Conservation (phyloP, 1,284 basidiomycete species). For the Flammula alnicola region DNA sequence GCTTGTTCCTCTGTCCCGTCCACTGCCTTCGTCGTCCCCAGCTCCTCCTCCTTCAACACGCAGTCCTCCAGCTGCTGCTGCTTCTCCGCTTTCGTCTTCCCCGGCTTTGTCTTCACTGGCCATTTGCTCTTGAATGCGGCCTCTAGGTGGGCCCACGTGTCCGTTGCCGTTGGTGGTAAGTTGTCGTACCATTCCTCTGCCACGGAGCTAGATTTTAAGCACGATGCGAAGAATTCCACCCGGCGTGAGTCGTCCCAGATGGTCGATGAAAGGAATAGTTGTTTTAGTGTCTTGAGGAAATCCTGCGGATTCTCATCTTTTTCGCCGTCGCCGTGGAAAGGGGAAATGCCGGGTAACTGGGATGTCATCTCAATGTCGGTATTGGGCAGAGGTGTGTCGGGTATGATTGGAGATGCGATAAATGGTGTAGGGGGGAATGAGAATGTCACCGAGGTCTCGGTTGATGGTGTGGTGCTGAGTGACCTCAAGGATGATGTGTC, state of each 20-base stretch:
- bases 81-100: conserved; percentile 20
- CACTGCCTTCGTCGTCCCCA: conserved; percentile 13
- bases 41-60: conserved; percentile 11
- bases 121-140: conserved; percentile 17
- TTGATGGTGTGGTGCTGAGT: too few relatives aligned
- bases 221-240: conserved; percentile 14
- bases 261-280: conserved; percentile 2
- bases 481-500: too few relatives aligned
- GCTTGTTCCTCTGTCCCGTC: too few relatives aligned
- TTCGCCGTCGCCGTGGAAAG: conserved; percentile 20
- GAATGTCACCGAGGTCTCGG: too few relatives aligned
- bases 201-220: conserved; percentile 18
- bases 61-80: conserved; percentile 11
- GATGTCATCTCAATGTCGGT: neutral
- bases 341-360: neutral
- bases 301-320: conserved; percentile 21
- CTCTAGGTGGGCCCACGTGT: conserved; percentile 9
- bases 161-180: conserved; percentile 13
- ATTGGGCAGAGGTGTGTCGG: neutral
- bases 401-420: neutral
- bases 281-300: conserved; percentile 21
- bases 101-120: conserved; percentile 15
- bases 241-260: neutral
- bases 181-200: conserved; percentile 19
- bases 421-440: neutral